Base-by-base conservation (phyloP, 768 basidiomycete genomes). In the Mrakia gelida region DNA sequence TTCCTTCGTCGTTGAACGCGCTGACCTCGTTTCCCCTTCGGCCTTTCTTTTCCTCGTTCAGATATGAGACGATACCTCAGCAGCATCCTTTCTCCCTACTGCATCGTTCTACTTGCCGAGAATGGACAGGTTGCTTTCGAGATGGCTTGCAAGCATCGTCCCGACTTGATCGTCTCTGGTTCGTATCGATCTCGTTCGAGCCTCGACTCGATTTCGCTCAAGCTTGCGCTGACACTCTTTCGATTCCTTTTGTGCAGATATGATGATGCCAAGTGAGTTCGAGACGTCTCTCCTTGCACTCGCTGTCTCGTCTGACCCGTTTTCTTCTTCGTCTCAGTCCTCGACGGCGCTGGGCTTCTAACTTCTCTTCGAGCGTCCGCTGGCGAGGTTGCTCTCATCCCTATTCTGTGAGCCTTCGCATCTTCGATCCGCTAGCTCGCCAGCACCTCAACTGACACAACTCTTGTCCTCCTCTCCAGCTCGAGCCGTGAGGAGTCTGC, bases 331-430 rank as follows among this genome's bases (percentile, higher is more conserved):
- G n/a, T n/a, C 11, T 3, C 23, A 73, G 80, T 83, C 74, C 78
- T 86, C 34, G 85, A 85, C 75, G 85, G 85, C 5, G 84, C 82
- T 63, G 82, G 81, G 6, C 75, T 86, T 0, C 80, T 86, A 1
- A 73, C 73, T 23, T 81, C 82, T 5, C 67, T 85, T 26, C 82
- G 83, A 43, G 80, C 82, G 0, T 43, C 73, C 49, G 75, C 79
- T 7, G 76, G 79, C 11, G 76, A 81, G 15, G 63, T 81, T 1
- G 73, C 77, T 4, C 56, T 56, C 23, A 56, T 56, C 11, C 56
- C 56, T n/a, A 5, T 56, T 7, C 21, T 56, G 56, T 56, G n/a
- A 23, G n/a, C n/a, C n/a, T n/a, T n/a, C n/a, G n/a, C n/a, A n/a
- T n/a, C n/a, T n/a, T n/a, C n/a, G n/a, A n/a, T n/a, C n/a, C n/a